A percentile compares a stretch with the other conserved stretches of the same genome.
phyloP scores from a whole-genome alignment of 2,329 filamentous ascomycete species.

The Myriangium duriaei region DNA sequence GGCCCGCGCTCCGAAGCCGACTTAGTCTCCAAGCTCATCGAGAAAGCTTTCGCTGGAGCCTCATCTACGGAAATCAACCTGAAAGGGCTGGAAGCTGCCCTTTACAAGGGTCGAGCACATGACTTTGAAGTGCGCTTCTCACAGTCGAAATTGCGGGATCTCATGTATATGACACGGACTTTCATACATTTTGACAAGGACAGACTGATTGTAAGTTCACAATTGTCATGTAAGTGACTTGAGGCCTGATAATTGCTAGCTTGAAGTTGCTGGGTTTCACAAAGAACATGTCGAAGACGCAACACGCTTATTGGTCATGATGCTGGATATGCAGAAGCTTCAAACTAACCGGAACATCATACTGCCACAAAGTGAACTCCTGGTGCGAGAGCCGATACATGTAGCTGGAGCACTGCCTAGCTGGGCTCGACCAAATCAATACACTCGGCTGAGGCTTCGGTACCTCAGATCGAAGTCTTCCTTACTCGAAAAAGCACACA shows the following conservation, averaged over 20 bases:
- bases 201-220: not conserved
- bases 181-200: constrained; percentile 1
- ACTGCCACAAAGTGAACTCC: not conserved
- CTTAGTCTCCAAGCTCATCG: constrained; percentile 5
- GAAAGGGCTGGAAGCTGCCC: not conserved
- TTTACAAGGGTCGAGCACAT: not conserved
- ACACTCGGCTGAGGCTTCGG: too few species aligned
- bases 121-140: not conserved
- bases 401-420: not conserved
- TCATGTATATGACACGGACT: constrained; percentile 9
- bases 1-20: constrained; percentile 12
- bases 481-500: too few species aligned
- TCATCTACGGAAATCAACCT: constrained; percentile 2
- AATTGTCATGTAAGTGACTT: not conserved
- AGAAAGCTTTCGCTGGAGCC: constrained; percentile 5
- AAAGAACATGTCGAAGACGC: constrained; percentile 9
- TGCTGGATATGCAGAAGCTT: constrained; percentile 4
- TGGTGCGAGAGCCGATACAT: not conserved
- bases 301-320: constrained; percentile 6
- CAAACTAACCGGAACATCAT: not conserved
- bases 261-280: constrained; percentile 10
- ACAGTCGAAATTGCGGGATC: not conserved
- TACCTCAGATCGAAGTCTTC: too few species aligned
- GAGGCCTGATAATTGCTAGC: not conserved
- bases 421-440: not conserved